Percentiles rank a stretch among this genome's conserved stretches.
Conservation (phyloP, 306 rosid species). For the Canavalia gladiata region DNA sequence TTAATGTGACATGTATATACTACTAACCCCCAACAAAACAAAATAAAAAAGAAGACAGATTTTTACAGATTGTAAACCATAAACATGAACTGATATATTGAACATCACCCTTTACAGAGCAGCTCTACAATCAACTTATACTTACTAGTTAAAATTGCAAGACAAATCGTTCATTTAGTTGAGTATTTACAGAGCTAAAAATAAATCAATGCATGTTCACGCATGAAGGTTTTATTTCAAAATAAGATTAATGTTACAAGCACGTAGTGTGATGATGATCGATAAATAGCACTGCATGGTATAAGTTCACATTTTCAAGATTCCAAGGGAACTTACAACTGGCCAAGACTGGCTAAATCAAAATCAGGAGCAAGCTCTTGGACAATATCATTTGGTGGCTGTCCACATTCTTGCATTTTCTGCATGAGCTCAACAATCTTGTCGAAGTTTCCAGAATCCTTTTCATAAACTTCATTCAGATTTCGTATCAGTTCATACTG, state of each 20-base stretch:
- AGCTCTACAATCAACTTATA: neutral
- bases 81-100: neutral
- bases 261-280: neutral
- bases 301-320: slow-evolving; percentile 23
- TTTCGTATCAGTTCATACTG: slow-evolving; percentile 74
- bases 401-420: slow-evolving; percentile 99
- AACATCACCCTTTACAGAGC: neutral
- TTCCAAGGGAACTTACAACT: slow-evolving; percentile 70
- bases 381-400: slow-evolving; percentile 88
- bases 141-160: slow-evolving; percentile 19
- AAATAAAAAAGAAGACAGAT: neutral
- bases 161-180: slow-evolving; percentile 37
- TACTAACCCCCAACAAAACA: neutral
- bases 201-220: slow-evolving; percentile 12
- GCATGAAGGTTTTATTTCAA: slow-evolving; percentile 15
- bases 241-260: slow-evolving; percentile 4
- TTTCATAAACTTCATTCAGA: slow-evolving; percentile 82
- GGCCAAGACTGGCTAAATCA: slow-evolving; percentile 82
- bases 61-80: slow-evolving; percentile 15
- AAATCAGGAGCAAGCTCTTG: slow-evolving; percentile 89
- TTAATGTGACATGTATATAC: neutral
- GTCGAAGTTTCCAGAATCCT: slow-evolving; percentile 74
- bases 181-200: neutral
- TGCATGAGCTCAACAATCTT: slow-evolving; percentile 95
- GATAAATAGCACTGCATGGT: neutral